Conservation (phyloP, 139 green algal species). For the Trebouxia sp. region DNA sequence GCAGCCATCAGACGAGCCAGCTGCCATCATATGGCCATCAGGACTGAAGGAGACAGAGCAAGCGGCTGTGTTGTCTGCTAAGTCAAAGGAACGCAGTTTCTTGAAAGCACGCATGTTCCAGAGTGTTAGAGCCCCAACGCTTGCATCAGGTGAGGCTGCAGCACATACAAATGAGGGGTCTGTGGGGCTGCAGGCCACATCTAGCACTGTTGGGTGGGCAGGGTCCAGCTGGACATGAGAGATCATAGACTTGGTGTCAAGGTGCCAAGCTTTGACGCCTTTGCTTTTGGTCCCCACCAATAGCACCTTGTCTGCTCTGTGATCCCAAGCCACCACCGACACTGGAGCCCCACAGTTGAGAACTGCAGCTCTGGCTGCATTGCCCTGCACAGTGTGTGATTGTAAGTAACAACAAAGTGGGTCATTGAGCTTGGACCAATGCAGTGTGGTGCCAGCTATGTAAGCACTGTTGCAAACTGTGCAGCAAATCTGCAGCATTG, state of each 20-base stretch:
- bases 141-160: slow-evolving; percentile 13
- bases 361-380: slow-evolving; percentile 31
- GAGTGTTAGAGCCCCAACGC: not conserved
- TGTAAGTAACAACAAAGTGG: no score
- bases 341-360: slow-evolving; percentile 43
- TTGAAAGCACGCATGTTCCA: slow-evolving; percentile 57
- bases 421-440: no score
- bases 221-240: slow-evolving; percentile 40
- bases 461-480: no score
- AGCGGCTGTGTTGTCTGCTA: not conserved
- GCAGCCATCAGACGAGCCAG: slow-evolving; percentile 13
- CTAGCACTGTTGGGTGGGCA: slow-evolving; percentile 28
- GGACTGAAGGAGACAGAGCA: not conserved
- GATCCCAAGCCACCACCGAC: slow-evolving; percentile 48
- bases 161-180: slow-evolving; percentile 41
- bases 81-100: slow-evolving; percentile 25
- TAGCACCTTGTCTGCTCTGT: slow-evolving; percentile 49
- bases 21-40: slow-evolving; percentile 3
- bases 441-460: no score
- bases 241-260: slow-evolving; percentile 50
- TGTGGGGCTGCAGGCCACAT: slow-evolving; percentile 37
- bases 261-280: slow-evolving; percentile 53
- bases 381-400: no score
- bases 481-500: no score
- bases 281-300: slow-evolving; percentile 45